Evolutionary conservation across 106 monocot genomes (phyloP).

Genomic region (Phalaenopsis aphrodite): DNA sequence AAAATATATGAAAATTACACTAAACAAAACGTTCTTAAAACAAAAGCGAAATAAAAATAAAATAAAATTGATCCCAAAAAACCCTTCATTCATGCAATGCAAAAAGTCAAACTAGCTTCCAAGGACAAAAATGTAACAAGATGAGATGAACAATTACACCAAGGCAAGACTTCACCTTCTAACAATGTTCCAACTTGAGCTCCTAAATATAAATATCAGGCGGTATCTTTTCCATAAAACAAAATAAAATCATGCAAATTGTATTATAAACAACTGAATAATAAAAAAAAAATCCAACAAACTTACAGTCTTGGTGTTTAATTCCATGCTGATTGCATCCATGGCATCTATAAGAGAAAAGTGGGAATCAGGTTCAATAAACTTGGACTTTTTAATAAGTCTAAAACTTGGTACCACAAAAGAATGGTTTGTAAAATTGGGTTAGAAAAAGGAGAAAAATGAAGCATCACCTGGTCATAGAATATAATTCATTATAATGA

Average conservation of each 20-base stretch:
- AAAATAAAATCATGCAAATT: neutral
- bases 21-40: too few relatives aligned
- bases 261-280: neutral
- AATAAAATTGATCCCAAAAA: too few relatives aligned
- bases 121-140: too few relatives aligned
- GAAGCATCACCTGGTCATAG: constrained; percentile 22
- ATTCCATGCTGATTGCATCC: neutral
- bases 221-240: neutral
- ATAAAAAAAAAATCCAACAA: neutral
- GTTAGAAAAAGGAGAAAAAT: neutral
- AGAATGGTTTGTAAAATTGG: neutral
- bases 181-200: neutral
- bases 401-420: neutral
- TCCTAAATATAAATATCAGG: neutral
- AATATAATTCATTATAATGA: constrained; percentile 25
- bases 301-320: neutral
- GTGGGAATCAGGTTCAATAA: neutral
- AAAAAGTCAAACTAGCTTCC: too few relatives aligned
- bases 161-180: neutral
- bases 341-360: neutral
- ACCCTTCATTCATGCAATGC: neutral
- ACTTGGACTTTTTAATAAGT: neutral
- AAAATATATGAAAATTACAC: too few relatives aligned
- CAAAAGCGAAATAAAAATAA: too few relatives aligned
- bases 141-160: too few relatives aligned